A percentile compares a stretch with the other conserved stretches of the same genome.
These are phyloP conservation scores for Haberlea rhodopensis DNA, from an alignment of 257 asterid species.

Conservation along the genomic window DNA sequence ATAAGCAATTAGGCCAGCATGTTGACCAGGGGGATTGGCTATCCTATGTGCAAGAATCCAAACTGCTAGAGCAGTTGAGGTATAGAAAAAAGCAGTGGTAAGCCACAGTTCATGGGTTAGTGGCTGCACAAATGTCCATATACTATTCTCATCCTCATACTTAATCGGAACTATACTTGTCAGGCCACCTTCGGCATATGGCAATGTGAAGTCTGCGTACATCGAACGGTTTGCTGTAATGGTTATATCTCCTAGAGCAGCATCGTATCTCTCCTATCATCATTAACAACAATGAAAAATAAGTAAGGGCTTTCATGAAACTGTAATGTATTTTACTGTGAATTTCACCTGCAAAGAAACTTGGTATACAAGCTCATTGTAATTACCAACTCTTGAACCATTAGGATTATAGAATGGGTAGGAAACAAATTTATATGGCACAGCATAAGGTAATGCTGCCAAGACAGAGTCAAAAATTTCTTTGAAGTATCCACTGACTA, in stretches of 20 bases:
- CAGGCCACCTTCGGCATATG: slow-evolving; percentile 45
- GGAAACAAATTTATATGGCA: slow-evolving; percentile 33
- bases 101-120: slow-evolving; percentile 38
- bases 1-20: slow-evolving; percentile 37
- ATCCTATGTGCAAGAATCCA: slow-evolving; percentile 36
- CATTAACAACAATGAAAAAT: slow-evolving; percentile 1
- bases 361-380: slow-evolving; percentile 48
- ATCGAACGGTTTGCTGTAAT: slow-evolving; percentile 40
- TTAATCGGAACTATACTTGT: slow-evolving; percentile 30
- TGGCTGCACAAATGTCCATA: slow-evolving; percentile 32
- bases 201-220: slow-evolving; percentile 42
- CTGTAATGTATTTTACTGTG: not conserved
- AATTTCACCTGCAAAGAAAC: slow-evolving; percentile 39
- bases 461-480: slow-evolving; percentile 40
- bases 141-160: slow-evolving; percentile 28
- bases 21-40: slow-evolving; percentile 28
- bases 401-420: slow-evolving; percentile 26
- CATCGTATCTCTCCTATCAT: slow-evolving; percentile 34
- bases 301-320: not conserved
- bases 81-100: slow-evolving; percentile 25
- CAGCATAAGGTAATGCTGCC: slow-evolving; percentile 34
- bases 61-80: slow-evolving; percentile 27
- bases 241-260: slow-evolving; percentile 47
- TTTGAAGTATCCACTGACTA: slow-evolving; percentile 35
- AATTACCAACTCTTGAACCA: slow-evolving; percentile 36